Evolutionary conservation across 2,329 filamentous ascomycete species (phyloP), one percentile per base, ranked within the genome.

Genomic region (Tricladium varicosporioides): DNA sequence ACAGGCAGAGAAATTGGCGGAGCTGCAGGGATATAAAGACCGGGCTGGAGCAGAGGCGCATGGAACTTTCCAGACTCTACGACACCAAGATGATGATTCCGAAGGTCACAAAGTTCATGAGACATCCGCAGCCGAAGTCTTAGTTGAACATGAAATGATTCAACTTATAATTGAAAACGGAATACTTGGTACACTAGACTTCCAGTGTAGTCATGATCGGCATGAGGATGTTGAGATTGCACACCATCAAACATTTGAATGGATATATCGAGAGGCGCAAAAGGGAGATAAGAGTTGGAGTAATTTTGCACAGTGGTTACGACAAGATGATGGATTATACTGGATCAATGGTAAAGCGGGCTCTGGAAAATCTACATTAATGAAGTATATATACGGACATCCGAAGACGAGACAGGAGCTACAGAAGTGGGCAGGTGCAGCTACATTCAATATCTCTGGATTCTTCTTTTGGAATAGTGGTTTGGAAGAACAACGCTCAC

Each of bases 391-490:
- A 16, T 55, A 48, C 46, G 47, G 56, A 11, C 13, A 57, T 44
- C 44, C 11, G 5, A 5, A 40, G 11, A 59, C 59, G 1, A 19
- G n/a, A 2, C 9, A 22, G 9, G 9, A 61, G 71, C 9, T 58
- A 53, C 5, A 46, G 1, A 16, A 22, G 1, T 75, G 73, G 74
- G 62, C 71, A 0, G 63, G 32, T 0, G 13, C 33, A 8, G 43
- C 36, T 5, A 9, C 42, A 18, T 19, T 59, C 2, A 27, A 68
- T 2, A 72, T 70, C 0, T 73, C 75, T 0, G 72, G 70, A 0
- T 78, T 74, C 63, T 79, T 78, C 62, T 78, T 79, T 56, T 79
- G 76, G 76, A 75, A 70, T 2, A 71, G 71, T 14, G 74, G 74
- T 5, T 72, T 71, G 1, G 10, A 40, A 13, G 48, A 57, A 11